These are phyloP conservation scores for Strobilomyces echinocephalus DNA, from an alignment of 768 basidiomycete genomes.

Conservation along the genomic window DNA sequence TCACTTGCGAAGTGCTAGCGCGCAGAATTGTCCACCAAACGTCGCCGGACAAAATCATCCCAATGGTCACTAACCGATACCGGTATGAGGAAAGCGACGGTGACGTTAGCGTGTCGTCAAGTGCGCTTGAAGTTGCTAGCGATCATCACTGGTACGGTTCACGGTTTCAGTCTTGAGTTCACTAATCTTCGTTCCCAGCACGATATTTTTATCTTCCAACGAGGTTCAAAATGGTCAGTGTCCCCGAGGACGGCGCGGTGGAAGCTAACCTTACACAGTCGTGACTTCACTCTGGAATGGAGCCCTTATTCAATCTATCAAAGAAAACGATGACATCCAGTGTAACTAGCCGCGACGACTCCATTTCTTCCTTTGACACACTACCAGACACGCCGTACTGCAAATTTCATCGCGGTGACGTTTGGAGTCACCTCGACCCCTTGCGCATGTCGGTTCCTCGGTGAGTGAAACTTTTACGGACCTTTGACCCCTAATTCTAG, in stretches of 20 bases:
- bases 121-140: constrained; percentile 85
- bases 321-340: constrained; percentile 70
- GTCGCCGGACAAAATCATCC: constrained; percentile 56
- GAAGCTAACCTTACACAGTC: constrained; percentile 41
- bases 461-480: constrained; percentile 28
- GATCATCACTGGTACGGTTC: constrained; percentile 74
- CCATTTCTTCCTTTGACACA: constrained; percentile 5
- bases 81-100: constrained; percentile 69
- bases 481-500: background rate
- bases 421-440: constrained; percentile 73
- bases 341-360: constrained; percentile 40
- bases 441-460: constrained; percentile 76
- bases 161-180: background rate
- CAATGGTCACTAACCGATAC: constrained; percentile 77
- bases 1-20: constrained; percentile 81
- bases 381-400: constrained; percentile 62
- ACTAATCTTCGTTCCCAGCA: constrained; percentile 36
- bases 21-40: constrained; percentile 71
- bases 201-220: constrained; percentile 78
- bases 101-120: constrained; percentile 66
- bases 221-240: constrained; percentile 76
- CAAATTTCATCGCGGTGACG: constrained; percentile 45
- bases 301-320: constrained; percentile 73
- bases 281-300: constrained; percentile 82
- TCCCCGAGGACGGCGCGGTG: background rate